Evolutionary conservation across 2,329 filamentous ascomycete genomes (phyloP), one percentile per base, ranked within the genome.

Genomic region (Colletotrichum sp.): DNA sequence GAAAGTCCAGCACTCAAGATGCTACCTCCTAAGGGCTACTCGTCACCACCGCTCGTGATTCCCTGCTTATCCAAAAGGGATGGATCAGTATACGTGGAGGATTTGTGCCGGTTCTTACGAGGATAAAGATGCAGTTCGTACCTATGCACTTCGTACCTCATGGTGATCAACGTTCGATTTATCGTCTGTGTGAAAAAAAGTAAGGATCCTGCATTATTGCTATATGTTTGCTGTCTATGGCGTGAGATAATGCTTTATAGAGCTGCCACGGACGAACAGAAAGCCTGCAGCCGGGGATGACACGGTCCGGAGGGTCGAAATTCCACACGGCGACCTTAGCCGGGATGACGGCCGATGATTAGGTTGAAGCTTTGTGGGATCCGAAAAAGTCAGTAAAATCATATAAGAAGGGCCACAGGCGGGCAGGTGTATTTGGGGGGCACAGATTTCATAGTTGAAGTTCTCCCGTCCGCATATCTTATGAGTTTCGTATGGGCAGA

Each of bases 81-180:
- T 8, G 4, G 34, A 38, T 16, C 2, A 38, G 34, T 38, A 3
- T 38, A 38, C 34, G 0, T 43, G 8, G 0, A 43, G 16, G 38
- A n/a, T 43, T 10, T 10, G 38, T 3, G 38, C 4, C 38, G 38
- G 1, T 2, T 1, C 38, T 43, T 4, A 16, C 4, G 3, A 21
- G 1, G 38, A 48, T 3, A n/a, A 1, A 12, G 5, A 48, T 48
- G 8, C 18, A n/a, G 18, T 10, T 24, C 24, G 24, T 24, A 24
- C 24, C 24, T 24, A 24, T 24, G 26, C 26, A 28, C 5, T 28
- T 48, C 18, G 9, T n/a, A 3, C 18, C 38, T 48, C 18, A 4
- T 3, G 9, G 0, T 12, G 4, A n/a, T n/a, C 38, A n/a, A 48
- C 18, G 0, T n/a, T 38, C 4, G 2, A 18, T 1, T 18, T 2